phyloP scores from a whole-genome alignment of 2,329 filamentous ascomycete species.

The Cercospora sp. region DNA sequence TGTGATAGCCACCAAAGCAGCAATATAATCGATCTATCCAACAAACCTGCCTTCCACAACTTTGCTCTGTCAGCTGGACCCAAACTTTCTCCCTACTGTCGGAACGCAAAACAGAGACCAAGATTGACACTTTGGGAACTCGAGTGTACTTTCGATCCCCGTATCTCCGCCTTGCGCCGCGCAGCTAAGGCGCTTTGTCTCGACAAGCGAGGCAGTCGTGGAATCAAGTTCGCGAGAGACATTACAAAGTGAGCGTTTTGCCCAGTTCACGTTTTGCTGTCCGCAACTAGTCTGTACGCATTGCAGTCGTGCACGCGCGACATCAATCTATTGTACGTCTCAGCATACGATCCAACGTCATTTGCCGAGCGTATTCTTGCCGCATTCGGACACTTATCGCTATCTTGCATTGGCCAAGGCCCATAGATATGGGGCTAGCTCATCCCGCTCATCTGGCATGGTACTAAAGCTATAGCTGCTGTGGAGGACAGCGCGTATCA shows the following conservation, averaged over 20 bases:
- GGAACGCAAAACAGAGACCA: too few relatives aligned
- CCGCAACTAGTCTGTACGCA: too few relatives aligned
- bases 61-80: not conserved
- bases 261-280: too few relatives aligned
- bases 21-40: not conserved
- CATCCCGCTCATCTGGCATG: not conserved
- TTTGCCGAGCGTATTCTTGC: slow-evolving; percentile 1
- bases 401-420: slow-evolving; percentile 3
- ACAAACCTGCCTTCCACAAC: too few relatives aligned
- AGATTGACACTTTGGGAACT: too few relatives aligned
- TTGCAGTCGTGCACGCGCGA: not conserved
- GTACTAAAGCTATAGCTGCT: slow-evolving; percentile 1
- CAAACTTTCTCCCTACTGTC: too few relatives aligned
- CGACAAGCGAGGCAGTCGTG: too few relatives aligned
- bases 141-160: too few relatives aligned
- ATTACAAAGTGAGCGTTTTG: too few relatives aligned
- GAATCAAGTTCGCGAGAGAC: too few relatives aligned
- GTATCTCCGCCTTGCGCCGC: too few relatives aligned
- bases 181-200: too few relatives aligned
- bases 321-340: not conserved
- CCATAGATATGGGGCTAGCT: not conserved
- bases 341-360: not conserved
- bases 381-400: slow-evolving; percentile 4
- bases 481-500: slow-evolving; percentile 3
- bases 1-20: slow-evolving; percentile 10